Evolutionary conservation across 768 basidiomycete species (phyloP), one percentile per base, ranked within the genome.

Genomic region (Myochromella boudieri): DNA sequence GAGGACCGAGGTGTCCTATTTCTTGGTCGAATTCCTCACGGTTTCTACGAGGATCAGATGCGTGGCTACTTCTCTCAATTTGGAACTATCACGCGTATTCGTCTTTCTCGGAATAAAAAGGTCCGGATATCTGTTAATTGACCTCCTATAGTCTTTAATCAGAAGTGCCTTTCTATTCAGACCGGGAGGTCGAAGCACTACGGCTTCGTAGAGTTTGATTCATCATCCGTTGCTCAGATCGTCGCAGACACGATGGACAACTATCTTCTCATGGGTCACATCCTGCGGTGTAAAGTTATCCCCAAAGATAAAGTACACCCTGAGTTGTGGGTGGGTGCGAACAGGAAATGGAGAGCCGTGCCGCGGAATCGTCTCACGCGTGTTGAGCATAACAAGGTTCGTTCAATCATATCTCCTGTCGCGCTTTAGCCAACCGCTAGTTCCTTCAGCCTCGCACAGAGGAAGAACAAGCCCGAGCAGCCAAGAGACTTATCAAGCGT

Each of bases 201-300:
- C 67, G 95, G 83, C 2, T 98, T 95, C 74, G 75, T 99, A 59
- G 95, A 98, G 67, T 97, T 99, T 64, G 82, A 85, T 44, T 94
- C 91, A 33, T 78, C 82, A 15, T 77, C 86, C 0, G 94, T 98
- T 24, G 95, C 97, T 0, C 71, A 94, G 60, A 97, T 99, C 52
- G 97, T 97, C 6, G 87, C 90, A 1, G 97, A 98, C 60, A 98
- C 95, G 36, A 98, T 98, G 97, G 84, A 99, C 76, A 98, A 97
- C 71, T 99, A 97, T 67, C 79, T 99, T 29, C 76, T 99, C 53
- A 81, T 88, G 77, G 95, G 95, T 6, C 95, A 97, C 62, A 87
- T 99, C 53, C 76, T 99, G 45, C 82, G 80, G 34, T 98, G 95
- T 74, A 88, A 91, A 67, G 66, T 94, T 42, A 82, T 98, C 49